Base-by-base conservation (phyloP, 2,329 filamentous ascomycete species). In the Verticillium nonalfalfae region DNA sequence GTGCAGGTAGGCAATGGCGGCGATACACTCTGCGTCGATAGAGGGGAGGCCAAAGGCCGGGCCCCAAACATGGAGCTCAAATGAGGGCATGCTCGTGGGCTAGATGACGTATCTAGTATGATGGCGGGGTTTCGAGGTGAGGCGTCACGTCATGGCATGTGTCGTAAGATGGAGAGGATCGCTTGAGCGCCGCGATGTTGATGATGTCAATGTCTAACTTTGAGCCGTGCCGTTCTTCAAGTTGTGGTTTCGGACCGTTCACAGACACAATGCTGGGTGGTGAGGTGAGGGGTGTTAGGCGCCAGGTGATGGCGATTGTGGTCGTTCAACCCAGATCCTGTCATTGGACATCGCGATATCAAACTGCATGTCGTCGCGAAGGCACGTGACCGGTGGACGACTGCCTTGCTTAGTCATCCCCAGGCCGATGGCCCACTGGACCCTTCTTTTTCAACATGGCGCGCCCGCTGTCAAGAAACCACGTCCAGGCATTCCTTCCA, bases 21-120 rank as follows among this genome's bases (percentile, higher is more conserved):
- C 93, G 63, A 96, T 85, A 72, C 93, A 98, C 79, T 96, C 91
- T 56, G 94, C 82, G 70, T 98, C 93, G 69, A 98, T 90, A 54
- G 95, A 98, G 14, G 94, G 89, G 55, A 97, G 85, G 50, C 87
- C 88, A 74, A 97, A 96, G 50, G 91, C 93, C 60, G 92, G 88
- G 58, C 93, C 93, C 89, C 93, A 96, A 70, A 97, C 84, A 76
- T 97, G 90, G 63, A 99, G 85, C 76, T 94, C 85, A 57, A 92
- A 77, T 65, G 59, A 56, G 13, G 52, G 26, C 50, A 60, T 59
- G 18, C 18, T 50, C n/a, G n/a, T 26, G 40, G n/a, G 40, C 26
- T 2, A 26, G 26, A 26, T n/a, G 40, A 10, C 7, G 18, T n/a
- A 6, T n/a, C 40, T 50, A 18, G 40, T 9, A 50, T 50, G 40